Percentiles rank a stretch among this genome's conserved stretches.
These are phyloP conservation scores for Macrophomina pseudophaseolina DNA, from an alignment of 2,329 filamentous ascomycete species.

Conservation along the genomic window DNA sequence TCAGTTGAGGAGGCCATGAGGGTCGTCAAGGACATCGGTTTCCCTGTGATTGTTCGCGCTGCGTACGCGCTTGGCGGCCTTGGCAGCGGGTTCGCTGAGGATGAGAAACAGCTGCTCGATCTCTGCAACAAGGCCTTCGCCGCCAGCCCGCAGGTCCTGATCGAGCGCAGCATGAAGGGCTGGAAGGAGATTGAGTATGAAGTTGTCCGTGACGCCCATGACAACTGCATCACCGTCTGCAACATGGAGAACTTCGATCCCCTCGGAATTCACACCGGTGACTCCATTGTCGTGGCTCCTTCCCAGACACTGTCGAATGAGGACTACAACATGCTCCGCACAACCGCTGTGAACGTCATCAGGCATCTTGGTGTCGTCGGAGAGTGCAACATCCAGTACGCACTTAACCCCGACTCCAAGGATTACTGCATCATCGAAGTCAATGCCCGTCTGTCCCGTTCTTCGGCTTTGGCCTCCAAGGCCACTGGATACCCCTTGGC, in stretches of 20 bases:
- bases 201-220: slow-evolving; percentile 90
- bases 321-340: slow-evolving; percentile 99
- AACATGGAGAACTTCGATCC: slow-evolving; percentile 99
- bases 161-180: slow-evolving; percentile 98
- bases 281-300: slow-evolving; percentile 96
- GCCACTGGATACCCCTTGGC: slow-evolving; percentile 95
- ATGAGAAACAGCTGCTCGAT: slow-evolving; percentile 79
- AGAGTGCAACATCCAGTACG: slow-evolving; percentile 99
- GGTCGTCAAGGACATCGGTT: slow-evolving; percentile 91
- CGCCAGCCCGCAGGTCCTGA: slow-evolving; percentile 91
- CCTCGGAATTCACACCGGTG: slow-evolving; percentile 95
- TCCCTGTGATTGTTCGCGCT: slow-evolving; percentile 95
- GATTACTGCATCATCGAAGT: slow-evolving; percentile 99
- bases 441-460: slow-evolving; percentile 93
- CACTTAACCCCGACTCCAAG: slow-evolving; percentile 89
- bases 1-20: slow-evolving; percentile 84
- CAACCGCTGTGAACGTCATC: slow-evolving; percentile 95
- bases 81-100: slow-evolving; percentile 92
- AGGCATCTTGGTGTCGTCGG: slow-evolving; percentile 95
- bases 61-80: slow-evolving; percentile 95
- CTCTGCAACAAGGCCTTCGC: slow-evolving; percentile 96
- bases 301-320: slow-evolving; percentile 96
- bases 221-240: slow-evolving; percentile 99
- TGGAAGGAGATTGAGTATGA: slow-evolving; percentile 99
- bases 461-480: slow-evolving; percentile 94